Evolutionary conservation across 2,329 filamentous ascomycete genomes (phyloP), one percentile per base, ranked within the genome.

Genomic region (Fusarium beomiforme): DNA sequence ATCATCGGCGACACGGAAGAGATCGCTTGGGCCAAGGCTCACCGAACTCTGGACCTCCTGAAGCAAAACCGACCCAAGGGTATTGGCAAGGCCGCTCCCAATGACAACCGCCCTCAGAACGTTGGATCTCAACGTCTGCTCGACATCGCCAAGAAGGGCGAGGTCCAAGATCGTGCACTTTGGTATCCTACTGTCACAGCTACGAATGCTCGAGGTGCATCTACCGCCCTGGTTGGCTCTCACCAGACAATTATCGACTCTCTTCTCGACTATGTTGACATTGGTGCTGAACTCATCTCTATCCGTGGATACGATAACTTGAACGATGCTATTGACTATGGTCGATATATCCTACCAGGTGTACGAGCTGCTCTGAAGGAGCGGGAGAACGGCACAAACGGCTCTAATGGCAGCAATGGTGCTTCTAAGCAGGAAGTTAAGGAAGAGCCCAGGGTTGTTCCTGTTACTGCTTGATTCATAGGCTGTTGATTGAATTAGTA

Each of bases 101-200:
- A 63, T 29, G 64, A 71, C 16, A 62, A 59, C 16, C 12, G 69
- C 16, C 88, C 88, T 3, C 87, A 90, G 73, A 90, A 90, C 66
- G 86, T 87, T 1, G 88, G 88, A 1, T 89, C 87, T 0, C 87
- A 89, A 76, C 82, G 88, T 1, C 76, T 90, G 47, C 81, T 90
- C 0, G 87, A 89, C 12, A 89, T 90, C 69, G 88, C 88, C 31
- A 79, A 82, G 49, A 79, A 81, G 5, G 86, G 86, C 2, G 87
- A 89, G 72, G 85, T 90, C 4, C 88, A 90, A 69, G 88, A 90
- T 74, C 85, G 87, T 21, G 87, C 86, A 2, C 78, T 90, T n/a
- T 90, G 88, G 88, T 90, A 89, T 76, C 87, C 88, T 1, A 90
- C 88, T 0, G 88, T 90, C 8, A 89, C 87, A 4, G 88, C 88